phyloP scores from a whole-genome alignment of 2,329 filamentous ascomycete species.

The Aureobasidium sp. region DNA sequence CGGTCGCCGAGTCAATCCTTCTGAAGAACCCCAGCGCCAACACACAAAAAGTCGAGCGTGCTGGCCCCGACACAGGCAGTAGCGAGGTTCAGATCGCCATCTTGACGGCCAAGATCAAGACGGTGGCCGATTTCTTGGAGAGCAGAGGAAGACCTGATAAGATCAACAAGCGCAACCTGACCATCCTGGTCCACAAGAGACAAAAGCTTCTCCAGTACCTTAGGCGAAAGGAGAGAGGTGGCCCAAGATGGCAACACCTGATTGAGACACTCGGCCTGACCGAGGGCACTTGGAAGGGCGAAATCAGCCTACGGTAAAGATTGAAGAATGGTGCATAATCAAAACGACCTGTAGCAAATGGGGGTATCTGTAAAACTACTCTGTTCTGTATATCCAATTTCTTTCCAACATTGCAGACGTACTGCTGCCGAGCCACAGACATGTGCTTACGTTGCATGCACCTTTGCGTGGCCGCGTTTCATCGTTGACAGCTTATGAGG shows the following conservation, averaged over 20 bases:
- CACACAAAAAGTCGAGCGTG: constrained; percentile 51
- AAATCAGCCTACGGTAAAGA: constrained; percentile 62
- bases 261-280: constrained; percentile 77
- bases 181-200: constrained; percentile 76
- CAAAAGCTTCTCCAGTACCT: constrained; percentile 87
- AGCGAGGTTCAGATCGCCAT: constrained; percentile 98
- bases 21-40: constrained; percentile 31
- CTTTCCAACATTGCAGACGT: neutral
- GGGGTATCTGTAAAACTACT: constrained; percentile 15
- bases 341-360: neutral
- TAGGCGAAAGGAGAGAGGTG: constrained; percentile 81
- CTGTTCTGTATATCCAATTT: constrained; percentile 9
- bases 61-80: constrained; percentile 89
- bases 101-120: constrained; percentile 85
- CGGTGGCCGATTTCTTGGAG: constrained; percentile 65
- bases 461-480: neutral
- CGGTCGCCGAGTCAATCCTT: constrained; percentile 39
- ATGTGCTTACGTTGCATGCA: neutral
- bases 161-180: constrained; percentile 85
- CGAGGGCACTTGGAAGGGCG: constrained; percentile 81
- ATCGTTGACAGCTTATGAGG: neutral
- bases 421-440: neutral
- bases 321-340: neutral
- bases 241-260: constrained; percentile 81
- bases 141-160: constrained; percentile 75